Evolutionary conservation across 225 moss, liverwort and hornwort genomes (phyloP), one percentile per base, ranked within the genome.

Genomic region (Pseudisothecium myosuroides): DNA sequence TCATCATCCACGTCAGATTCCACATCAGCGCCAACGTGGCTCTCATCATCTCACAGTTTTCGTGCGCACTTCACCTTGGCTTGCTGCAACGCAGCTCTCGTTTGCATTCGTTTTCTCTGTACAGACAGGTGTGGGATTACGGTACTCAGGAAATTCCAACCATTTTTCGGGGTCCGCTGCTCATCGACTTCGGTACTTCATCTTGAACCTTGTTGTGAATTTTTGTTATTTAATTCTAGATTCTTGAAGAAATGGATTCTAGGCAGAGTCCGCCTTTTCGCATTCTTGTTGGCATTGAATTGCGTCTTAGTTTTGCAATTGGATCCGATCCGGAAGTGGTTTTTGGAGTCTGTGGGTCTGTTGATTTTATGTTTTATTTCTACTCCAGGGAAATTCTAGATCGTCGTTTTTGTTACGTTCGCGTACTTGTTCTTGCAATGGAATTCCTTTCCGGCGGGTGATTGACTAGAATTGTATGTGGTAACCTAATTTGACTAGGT

Each of bases 1-100:
- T 43, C 79, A 86, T 86, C 90, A 86, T 80, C 92, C 92, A 90
- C 84, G 88, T 90, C 92, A 84, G 88, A 90, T 80, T 90, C 92
- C 92, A 92, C 88, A 59, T 88, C 86, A 88, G 88, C 88, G 73
- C 78, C 60, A 18, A 72, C 90, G 26, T 72, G 49, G 58, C 80
- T 54, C n/a, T n/a, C 90, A 83, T 67, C 83, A 52, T 81, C 86
- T 68, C 71, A 22, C 43, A n/a, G 58, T 9, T 76, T 87, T 68
- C 54, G 37, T 45, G 47, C 10, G 10, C 58, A 49, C 71, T 77
- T 83, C 39, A 74, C 77, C 55, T 69, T 45, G 45, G 45, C 45
- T 45, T 72, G 68, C 72, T 76, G 76, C 86, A 49, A 22, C 36
- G 27, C 54, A 82, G 26, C 47, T 63, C 69, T 37, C 28, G 14